These are phyloP conservation scores for Senna tora DNA, from an alignment of 306 rosid species.

Conservation along the genomic window DNA sequence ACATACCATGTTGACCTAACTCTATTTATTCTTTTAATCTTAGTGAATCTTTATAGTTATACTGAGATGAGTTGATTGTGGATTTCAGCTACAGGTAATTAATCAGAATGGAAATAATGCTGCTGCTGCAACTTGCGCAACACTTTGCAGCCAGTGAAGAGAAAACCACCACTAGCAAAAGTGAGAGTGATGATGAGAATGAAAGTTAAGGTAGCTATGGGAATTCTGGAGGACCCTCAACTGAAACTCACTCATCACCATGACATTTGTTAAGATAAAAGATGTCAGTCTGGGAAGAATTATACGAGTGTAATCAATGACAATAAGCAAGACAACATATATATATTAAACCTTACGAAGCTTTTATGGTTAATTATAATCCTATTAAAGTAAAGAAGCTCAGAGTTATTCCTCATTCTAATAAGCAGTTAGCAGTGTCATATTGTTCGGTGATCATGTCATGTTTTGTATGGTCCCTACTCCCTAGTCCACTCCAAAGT, in stretches of 20 bases:
- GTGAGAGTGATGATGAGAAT: slow-evolving; percentile 24
- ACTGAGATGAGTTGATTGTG: background rate
- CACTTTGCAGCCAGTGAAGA: background rate
- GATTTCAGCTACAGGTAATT: slow-evolving; percentile 23
- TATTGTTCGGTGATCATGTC: background rate
- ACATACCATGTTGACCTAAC: background rate
- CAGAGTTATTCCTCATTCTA: background rate
- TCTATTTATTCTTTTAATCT: background rate
- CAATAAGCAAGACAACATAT: background rate
- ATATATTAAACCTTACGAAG: background rate
- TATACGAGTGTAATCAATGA: background rate
- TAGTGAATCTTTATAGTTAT: background rate
- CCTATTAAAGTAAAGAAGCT: background rate
- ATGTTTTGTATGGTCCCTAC: background rate
- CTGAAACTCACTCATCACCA: slow-evolving; percentile 16
- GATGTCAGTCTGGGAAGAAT: slow-evolving; percentile 29
- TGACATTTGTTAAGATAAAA: slow-evolving; percentile 1
- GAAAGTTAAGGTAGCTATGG: slow-evolving; percentile 28
- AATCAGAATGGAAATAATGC: background rate
- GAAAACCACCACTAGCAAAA: slow-evolving; percentile 21
- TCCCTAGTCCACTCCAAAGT: background rate
- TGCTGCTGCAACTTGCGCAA: background rate
- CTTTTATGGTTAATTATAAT: background rate
- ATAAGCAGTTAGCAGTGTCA: background rate
- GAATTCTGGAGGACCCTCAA: slow-evolving; percentile 28